Conservation (phyloP, 2,329 filamentous ascomycete species). For the Colletotrichum plurivorum region DNA sequence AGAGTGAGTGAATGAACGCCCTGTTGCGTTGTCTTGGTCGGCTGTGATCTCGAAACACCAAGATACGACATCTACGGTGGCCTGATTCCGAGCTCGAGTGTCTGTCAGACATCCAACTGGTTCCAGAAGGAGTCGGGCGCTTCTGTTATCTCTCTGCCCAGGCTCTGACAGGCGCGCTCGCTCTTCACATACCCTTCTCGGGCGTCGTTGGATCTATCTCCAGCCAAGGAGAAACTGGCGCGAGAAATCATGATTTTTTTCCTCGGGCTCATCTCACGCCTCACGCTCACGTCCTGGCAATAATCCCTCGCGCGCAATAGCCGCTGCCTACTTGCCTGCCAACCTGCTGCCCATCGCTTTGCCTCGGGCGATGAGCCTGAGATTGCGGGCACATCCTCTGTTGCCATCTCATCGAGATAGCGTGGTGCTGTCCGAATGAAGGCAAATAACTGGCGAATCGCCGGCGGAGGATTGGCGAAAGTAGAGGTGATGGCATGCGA, state of each 20-base stretch:
- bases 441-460: not conserved
- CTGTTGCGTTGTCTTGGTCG: not conserved
- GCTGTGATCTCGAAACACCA: not conserved
- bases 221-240: slow-evolving; percentile 11
- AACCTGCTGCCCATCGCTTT: not conserved
- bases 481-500: slow-evolving; percentile 1
- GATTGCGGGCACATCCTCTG: too few relatives aligned
- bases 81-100: not conserved
- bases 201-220: not conserved
- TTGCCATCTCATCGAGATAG: slow-evolving; percentile 4
- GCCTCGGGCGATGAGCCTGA: not conserved
- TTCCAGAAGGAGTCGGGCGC: not conserved
- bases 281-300: not conserved
- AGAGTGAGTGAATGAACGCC: too few relatives aligned
- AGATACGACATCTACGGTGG: not conserved
- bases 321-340: not conserved
- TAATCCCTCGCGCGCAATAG: not conserved
- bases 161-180: not conserved
- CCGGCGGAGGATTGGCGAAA: not conserved
- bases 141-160: not conserved
- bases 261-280: not conserved
- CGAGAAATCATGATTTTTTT: slow-evolving; percentile 6
- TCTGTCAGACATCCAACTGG: not conserved
- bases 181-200: slow-evolving; percentile 21
- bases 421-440: not conserved